Evolutionary conservation across 306 rosid species (phyloP).

Genomic region (Dicorynia guianensis): DNA sequence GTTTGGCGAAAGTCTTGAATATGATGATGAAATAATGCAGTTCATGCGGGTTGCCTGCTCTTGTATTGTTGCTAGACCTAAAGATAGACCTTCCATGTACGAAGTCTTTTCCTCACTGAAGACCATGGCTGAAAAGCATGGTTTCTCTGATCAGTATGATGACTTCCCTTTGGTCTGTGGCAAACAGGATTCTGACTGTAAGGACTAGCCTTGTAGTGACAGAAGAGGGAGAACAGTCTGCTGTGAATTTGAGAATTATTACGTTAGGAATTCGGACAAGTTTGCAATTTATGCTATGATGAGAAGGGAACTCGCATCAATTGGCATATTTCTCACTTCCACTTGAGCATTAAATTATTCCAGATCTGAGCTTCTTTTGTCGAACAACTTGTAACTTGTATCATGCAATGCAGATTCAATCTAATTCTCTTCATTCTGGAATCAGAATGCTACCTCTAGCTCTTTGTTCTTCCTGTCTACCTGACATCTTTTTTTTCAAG

Average conservation of each 20-base stretch:
- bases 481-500: not conserved
- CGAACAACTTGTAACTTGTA: conserved; percentile 26
- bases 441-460: not conserved
- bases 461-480: conserved; percentile 1
- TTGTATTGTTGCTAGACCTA: conserved; percentile 63
- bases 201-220: conserved; percentile 10
- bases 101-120: conserved; percentile 60
- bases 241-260: conserved; percentile 9
- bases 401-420: conserved; percentile 24
- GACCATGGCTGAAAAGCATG: conserved; percentile 55
- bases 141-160: conserved; percentile 58
- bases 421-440: conserved; percentile 12
- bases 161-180: conserved; percentile 50
- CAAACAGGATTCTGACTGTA: conserved; percentile 43
- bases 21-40: conserved; percentile 58
- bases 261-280: too few relatives aligned
- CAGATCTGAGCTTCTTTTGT: not conserved
- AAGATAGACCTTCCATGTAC: conserved; percentile 67
- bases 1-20: conserved; percentile 49
- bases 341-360: not conserved
- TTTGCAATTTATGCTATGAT: too few relatives aligned
- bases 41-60: conserved; percentile 55
- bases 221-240: not conserved
- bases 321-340: conserved; percentile 31
- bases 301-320: not conserved